Conservation (phyloP, 352 stramenopile species). For the Pythium phragmitis region DNA sequence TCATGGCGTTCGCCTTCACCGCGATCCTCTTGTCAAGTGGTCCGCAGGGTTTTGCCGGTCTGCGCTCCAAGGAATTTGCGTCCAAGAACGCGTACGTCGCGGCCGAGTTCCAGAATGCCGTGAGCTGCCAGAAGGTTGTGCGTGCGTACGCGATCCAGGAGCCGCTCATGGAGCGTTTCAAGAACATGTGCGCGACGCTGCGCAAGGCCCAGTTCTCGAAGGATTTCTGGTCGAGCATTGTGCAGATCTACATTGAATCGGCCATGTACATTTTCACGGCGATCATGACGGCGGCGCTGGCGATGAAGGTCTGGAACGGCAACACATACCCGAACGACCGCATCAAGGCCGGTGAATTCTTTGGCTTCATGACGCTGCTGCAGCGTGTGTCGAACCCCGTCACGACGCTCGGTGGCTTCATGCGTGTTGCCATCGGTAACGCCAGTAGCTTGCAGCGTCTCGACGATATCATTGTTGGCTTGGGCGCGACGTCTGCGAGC, state of each 20-base stretch:
- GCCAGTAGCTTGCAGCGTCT: conserved; percentile 84
- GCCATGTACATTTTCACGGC: conserved; percentile 90
- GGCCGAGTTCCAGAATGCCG: conserved; percentile 85
- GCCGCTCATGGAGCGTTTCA: conserved; percentile 71
- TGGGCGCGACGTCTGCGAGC: conserved; percentile 34
- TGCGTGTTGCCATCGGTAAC: conserved; percentile 88
- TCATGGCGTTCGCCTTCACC: conserved; percentile 85
- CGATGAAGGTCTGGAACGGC: conserved; percentile 80
- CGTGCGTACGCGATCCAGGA: conserved; percentile 84
- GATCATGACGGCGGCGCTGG: conserved; percentile 81
- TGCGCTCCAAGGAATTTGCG: conserved; percentile 84
- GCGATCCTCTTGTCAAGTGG: conserved; percentile 78
- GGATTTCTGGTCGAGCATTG: conserved; percentile 87
- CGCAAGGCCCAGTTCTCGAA: conserved; percentile 87
- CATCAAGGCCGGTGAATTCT: conserved; percentile 78
- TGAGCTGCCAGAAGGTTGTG: conserved; percentile 86
- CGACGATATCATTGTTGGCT: conserved; percentile 79
- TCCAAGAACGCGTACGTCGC: conserved; percentile 87
- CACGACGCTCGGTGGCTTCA: conserved; percentile 82
- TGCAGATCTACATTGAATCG: conserved; percentile 90
- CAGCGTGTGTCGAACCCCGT: conserved; percentile 81
- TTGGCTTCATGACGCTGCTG: conserved; percentile 79
- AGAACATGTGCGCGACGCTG: conserved; percentile 56
- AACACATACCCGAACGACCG: conserved; percentile 31
- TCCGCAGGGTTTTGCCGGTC: conserved; percentile 77